These are phyloP conservation scores for Chlorella sp. DNA, from an alignment of 139 green algal genomes.

Conservation along the genomic window DNA sequence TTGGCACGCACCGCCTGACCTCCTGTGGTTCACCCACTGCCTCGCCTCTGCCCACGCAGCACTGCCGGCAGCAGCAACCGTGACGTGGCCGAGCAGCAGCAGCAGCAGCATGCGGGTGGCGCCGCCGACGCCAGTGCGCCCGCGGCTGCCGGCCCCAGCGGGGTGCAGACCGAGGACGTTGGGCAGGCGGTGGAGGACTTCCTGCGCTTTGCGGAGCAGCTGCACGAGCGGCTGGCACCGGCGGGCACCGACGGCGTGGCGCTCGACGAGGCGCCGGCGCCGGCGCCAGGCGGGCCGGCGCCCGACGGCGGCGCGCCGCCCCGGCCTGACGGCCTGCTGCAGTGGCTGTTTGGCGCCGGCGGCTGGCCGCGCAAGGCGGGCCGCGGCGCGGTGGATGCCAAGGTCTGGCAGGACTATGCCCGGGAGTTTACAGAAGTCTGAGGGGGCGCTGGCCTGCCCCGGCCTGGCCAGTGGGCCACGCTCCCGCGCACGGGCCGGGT, in stretches of 20 bases:
- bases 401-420: conserved; percentile 32
- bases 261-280: background rate
- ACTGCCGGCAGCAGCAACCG: background rate
- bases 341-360: background rate
- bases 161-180: conserved; percentile 14
- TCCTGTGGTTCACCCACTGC: background rate
- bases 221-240: conserved; percentile 32
- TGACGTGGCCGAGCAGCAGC: too few species aligned
- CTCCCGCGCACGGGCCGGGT: too few species aligned
- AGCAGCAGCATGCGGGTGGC: background rate
- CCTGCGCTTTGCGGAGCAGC: conserved; percentile 32
- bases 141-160: background rate
- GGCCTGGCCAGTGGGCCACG: too few species aligned
- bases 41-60: background rate
- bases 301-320: background rate
- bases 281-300: background rate
- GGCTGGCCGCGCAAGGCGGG: conserved; percentile 6
- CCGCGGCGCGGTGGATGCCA: background rate
- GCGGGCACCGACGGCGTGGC: background rate
- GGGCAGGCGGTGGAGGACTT: conserved; percentile 30
- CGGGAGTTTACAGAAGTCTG: conserved; percentile 36
- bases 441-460: too few species aligned
- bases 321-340: background rate
- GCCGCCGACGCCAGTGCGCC: too few species aligned
- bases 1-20: background rate